These are phyloP conservation scores for Coprinopsis marcescibilis DNA, from an alignment of 768 basidiomycete genomes.

Conservation along the genomic window DNA sequence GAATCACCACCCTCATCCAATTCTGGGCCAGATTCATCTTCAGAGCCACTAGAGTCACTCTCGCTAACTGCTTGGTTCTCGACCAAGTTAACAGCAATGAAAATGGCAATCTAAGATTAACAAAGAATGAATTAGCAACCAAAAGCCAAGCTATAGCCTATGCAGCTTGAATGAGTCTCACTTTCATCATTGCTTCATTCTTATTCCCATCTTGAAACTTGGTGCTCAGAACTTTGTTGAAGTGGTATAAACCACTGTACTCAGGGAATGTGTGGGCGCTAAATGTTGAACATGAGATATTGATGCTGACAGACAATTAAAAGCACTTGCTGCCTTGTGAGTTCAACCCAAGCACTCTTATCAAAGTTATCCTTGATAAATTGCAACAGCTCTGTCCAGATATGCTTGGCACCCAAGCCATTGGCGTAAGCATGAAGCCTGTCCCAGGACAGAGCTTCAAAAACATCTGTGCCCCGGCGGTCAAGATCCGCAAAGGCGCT, in stretches of 20 bases:
- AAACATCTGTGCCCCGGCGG: constrained; percentile 28
- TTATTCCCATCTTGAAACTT: constrained; percentile 28
- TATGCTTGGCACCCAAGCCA: constrained; percentile 30
- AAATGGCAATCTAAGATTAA: background rate
- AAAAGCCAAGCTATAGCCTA: background rate
- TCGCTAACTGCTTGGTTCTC: constrained; percentile 16
- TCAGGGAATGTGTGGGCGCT: constrained; percentile 16
- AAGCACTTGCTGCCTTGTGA: background rate
- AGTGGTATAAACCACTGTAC: constrained; percentile 28
- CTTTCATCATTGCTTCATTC: constrained; percentile 27
- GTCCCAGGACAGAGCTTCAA: constrained; percentile 31
- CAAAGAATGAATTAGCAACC: background rate
- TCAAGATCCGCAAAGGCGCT: constrained; percentile 36
- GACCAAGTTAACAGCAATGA: background rate
- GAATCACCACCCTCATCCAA: too few species aligned
- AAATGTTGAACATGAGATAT: background rate
- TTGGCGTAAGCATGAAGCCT: constrained; percentile 27
- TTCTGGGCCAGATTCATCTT: too few species aligned
- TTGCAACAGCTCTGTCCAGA: constrained; percentile 17
- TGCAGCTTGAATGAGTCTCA: constrained; percentile 12
- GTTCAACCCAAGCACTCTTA: background rate
- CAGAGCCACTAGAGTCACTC: too few species aligned
- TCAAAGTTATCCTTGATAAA: background rate
- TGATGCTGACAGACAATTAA: background rate
- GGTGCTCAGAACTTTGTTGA: constrained; percentile 17